Evolutionary conservation across 2,329 filamentous ascomycete species (phyloP).

Genomic region (Eutypa lata): DNA sequence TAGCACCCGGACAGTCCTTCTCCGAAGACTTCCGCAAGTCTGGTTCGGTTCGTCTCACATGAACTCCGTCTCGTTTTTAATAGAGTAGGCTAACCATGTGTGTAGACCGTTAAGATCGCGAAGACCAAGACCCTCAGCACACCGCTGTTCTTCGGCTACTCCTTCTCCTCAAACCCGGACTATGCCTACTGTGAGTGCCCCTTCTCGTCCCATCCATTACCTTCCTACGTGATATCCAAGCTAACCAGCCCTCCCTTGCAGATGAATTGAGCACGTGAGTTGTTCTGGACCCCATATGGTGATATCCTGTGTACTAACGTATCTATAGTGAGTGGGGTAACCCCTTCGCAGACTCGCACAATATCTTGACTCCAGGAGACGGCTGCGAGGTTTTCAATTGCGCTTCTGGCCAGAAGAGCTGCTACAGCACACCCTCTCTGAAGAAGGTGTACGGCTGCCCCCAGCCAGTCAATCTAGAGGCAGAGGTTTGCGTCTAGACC

Average conservation of each 20-base stretch:
- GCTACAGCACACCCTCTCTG: constrained; percentile 36
- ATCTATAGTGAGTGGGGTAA: constrained; percentile 33
- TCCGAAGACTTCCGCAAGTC: constrained; percentile 30
- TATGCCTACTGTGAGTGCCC: constrained; percentile 36
- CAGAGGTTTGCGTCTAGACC: constrained; percentile 24
- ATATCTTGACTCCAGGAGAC: constrained; percentile 32
- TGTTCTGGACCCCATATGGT: not conserved
- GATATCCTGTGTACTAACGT: constrained; percentile 6
- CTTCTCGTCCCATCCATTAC: not conserved
- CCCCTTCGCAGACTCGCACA: constrained; percentile 35
- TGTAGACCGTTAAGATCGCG: constrained; percentile 39
- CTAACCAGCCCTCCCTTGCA: constrained; percentile 14
- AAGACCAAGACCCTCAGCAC: constrained; percentile 32
- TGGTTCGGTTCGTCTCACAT: constrained; percentile 37
- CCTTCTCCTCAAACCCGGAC: constrained; percentile 32
- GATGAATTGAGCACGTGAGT: constrained; percentile 37
- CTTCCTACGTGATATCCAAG: not conserved
- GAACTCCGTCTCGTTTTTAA: not conserved
- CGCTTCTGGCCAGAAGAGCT: constrained; percentile 28
- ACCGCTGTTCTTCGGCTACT: constrained; percentile 42
- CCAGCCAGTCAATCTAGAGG: constrained; percentile 34
- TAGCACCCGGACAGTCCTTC: constrained; percentile 32
- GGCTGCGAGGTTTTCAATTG: constrained; percentile 39
- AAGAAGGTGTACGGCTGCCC: constrained; percentile 41
- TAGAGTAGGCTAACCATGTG: constrained; percentile 9